Evolutionary conservation across 768 basidiomycete species (phyloP).

Genomic region (Symmetrospora coprosmae): DNA sequence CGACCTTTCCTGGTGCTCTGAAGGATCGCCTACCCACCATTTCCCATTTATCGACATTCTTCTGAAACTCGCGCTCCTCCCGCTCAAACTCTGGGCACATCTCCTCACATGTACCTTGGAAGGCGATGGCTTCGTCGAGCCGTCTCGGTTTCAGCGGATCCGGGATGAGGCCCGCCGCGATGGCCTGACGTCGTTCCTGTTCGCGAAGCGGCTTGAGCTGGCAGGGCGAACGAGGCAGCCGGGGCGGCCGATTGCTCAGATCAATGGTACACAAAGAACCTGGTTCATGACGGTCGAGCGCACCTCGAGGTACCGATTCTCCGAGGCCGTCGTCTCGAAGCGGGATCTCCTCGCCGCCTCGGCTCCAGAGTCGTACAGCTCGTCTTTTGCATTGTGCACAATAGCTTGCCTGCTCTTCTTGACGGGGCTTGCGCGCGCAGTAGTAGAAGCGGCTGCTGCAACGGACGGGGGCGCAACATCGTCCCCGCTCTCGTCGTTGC

Average conservation of each 20-base stretch:
- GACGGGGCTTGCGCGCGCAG: too few relatives aligned
- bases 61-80: constrained; percentile 75
- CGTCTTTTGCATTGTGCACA: too few relatives aligned
- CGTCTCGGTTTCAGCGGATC: constrained; percentile 65
- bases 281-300: not conserved
- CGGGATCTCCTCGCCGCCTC: constrained; percentile 9
- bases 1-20: not conserved
- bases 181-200: constrained; percentile 40
- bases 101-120: constrained; percentile 76
- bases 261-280: not conserved
- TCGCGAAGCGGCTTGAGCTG: constrained; percentile 39
- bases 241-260: not conserved
- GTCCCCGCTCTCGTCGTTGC: too few relatives aligned
- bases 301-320: constrained; percentile 38
- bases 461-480: too few relatives aligned
- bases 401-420: too few relatives aligned
- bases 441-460: too few relatives aligned
- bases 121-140: constrained; percentile 78
- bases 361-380: not conserved
- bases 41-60: constrained; percentile 75
- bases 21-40: constrained; percentile 45
- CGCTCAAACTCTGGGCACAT: constrained; percentile 94
- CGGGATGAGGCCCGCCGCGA: constrained; percentile 72
- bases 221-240: not conserved
- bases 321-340: constrained; percentile 22